These are phyloP conservation scores for Boletus tomentosulus DNA, from an alignment of 768 basidiomycete genomes.

Conservation along the genomic window DNA sequence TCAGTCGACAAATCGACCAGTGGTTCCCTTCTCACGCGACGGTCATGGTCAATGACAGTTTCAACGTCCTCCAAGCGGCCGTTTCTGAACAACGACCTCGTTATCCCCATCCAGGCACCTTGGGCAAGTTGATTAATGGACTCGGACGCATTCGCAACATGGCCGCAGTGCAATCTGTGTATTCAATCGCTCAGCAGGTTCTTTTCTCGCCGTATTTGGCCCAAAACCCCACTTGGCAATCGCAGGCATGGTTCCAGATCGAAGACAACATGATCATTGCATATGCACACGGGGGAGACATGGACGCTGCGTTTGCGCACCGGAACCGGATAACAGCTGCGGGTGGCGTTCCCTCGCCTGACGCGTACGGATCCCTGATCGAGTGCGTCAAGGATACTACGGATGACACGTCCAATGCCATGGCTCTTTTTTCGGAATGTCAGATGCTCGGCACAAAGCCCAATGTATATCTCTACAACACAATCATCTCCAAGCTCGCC, in stretches of 20 bases:
- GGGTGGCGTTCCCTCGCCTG: constrained; percentile 75
- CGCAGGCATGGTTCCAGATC: constrained; percentile 64
- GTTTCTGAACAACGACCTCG: constrained; percentile 34
- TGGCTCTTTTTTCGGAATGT: constrained; percentile 80
- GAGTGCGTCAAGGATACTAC: constrained; percentile 88
- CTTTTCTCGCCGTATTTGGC: constrained; percentile 41
- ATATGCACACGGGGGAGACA: constrained; percentile 73
- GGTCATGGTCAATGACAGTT: constrained; percentile 39
- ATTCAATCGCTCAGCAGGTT: constrained; percentile 62
- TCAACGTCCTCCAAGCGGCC: constrained; percentile 44
- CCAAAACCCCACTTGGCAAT: constrained; percentile 44
- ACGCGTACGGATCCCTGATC: constrained; percentile 91
- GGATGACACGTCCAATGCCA: constrained; percentile 86
- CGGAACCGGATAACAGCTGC: constrained; percentile 72
- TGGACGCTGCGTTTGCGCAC: constrained; percentile 78
- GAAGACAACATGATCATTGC: constrained; percentile 92
- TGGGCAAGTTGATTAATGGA: constrained; percentile 62
- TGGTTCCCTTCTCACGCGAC: constrained; percentile 27
- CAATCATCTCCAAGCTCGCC: constrained; percentile 92
- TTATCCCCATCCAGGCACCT: constrained; percentile 47
- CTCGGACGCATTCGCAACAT: constrained; percentile 63
- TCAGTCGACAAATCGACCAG: constrained; percentile 32
- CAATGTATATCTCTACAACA: constrained; percentile 92
- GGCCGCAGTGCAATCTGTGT: constrained; percentile 60
- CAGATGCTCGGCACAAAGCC: constrained; percentile 63